Evolutionary conservation across 2,329 filamentous ascomycete species (phyloP).

Genomic region (Paracamarosporium sp.): DNA sequence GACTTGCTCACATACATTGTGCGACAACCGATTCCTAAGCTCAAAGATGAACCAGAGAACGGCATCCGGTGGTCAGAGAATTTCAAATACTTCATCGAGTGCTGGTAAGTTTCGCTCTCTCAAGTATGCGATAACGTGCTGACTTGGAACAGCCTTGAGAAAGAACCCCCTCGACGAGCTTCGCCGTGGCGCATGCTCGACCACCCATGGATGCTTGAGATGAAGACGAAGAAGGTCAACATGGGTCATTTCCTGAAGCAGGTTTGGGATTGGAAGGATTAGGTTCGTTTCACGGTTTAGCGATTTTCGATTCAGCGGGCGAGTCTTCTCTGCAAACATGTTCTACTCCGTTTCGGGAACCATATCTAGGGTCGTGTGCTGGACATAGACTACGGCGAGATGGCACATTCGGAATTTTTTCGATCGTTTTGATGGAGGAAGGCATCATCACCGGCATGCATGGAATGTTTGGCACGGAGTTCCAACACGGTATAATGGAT

Average conservation of each 20-base stretch:
- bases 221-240: slow-evolving; percentile 94
- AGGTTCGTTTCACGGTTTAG: slow-evolving; percentile 15
- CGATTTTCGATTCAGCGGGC: slow-evolving; percentile 16
- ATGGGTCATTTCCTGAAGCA: slow-evolving; percentile 93
- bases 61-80: slow-evolving; percentile 94
- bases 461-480: slow-evolving; percentile 14
- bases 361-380: slow-evolving; percentile 42
- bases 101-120: slow-evolving; percentile 75
- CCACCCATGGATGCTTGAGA: slow-evolving; percentile 98
- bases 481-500: slow-evolving; percentile 11
- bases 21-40: slow-evolving; percentile 88
- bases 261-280: slow-evolving; percentile 96
- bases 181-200: slow-evolving; percentile 99
- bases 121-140: slow-evolving; percentile 19
- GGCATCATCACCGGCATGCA: slow-evolving; percentile 24
- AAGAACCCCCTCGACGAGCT: slow-evolving; percentile 83
- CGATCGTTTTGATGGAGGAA: slow-evolving; percentile 10
- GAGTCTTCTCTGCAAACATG: slow-evolving; percentile 17
- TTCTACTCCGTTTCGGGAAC: slow-evolving; percentile 25
- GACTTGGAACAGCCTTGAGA: slow-evolving; percentile 75
- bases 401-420: slow-evolving; percentile 18
- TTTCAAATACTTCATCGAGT: slow-evolving; percentile 99
- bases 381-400: slow-evolving; percentile 40
- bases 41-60: slow-evolving; percentile 92
- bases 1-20: slow-evolving; percentile 98